Conservation (phyloP, 2,329 filamentous ascomycete species). For the Colletotrichum acutatum region DNA sequence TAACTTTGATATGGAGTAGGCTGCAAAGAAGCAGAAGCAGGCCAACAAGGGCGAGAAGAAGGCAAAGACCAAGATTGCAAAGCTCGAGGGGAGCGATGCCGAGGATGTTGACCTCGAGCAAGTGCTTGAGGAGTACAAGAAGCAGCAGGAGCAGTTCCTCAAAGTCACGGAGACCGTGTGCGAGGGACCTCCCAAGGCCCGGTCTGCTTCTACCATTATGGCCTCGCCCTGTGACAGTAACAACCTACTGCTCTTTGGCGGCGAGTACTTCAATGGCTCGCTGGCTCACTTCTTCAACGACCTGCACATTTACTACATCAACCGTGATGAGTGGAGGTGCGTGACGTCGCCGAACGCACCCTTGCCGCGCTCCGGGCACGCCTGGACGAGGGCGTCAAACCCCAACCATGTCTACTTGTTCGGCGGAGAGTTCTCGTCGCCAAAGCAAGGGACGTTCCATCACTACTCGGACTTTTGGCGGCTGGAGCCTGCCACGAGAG, state of each 20-base stretch:
- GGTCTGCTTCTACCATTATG: conserved; percentile 83
- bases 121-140: conserved; percentile 92
- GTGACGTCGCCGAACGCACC: conserved; percentile 93
- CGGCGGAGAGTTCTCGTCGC: conserved; percentile 95
- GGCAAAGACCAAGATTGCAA: conserved; percentile 75
- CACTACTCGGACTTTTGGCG: conserved; percentile 99
- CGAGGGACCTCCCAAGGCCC: conserved; percentile 78
- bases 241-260: conserved; percentile 91
- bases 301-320: conserved; percentile 78
- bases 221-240: conserved; percentile 88
- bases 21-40: conserved; percentile 80
- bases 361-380: conserved; percentile 90
- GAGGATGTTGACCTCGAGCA: conserved; percentile 95
- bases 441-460: conserved; percentile 98
- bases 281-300: conserved; percentile 79
- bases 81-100: conserved; percentile 83
- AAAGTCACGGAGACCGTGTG: conserved; percentile 87
- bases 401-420: conserved; percentile 89
- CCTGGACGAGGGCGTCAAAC: conserved; percentile 92
- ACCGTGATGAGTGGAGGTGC: conserved; percentile 88
- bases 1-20: conserved; percentile 45
- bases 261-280: conserved; percentile 95
- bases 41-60: conserved; percentile 93
- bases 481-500: conserved; percentile 82
- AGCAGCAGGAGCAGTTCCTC: conserved; percentile 91